These are phyloP conservation scores for Scheffersomyces ergatensis DNA, from an alignment of 805 yeast genomes.

Conservation along the genomic window DNA sequence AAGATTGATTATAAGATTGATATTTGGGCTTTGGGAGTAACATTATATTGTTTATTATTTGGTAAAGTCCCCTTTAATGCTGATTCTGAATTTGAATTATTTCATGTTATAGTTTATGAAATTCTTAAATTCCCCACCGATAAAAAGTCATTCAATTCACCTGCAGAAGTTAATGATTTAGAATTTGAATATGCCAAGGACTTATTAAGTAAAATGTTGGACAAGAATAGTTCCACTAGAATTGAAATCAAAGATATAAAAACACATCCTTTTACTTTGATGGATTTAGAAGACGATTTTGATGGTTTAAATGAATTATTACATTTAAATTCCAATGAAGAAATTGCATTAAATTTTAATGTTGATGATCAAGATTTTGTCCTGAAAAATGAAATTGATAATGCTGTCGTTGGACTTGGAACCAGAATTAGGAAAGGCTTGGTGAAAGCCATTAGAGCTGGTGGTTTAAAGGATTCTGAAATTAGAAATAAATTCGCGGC, in stretches of 20 bases:
- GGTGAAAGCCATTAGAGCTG: conserved; percentile 37
- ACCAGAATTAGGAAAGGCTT: conserved; percentile 55
- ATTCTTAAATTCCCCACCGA: conserved; percentile 55
- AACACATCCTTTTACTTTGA: conserved; percentile 62
- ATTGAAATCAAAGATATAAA: conserved; percentile 72
- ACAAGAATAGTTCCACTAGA: conserved; percentile 68
- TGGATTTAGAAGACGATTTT: conserved; percentile 38
- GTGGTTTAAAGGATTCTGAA: conserved; percentile 21
- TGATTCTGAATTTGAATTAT: conserved; percentile 79
- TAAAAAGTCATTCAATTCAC: conserved; percentile 33
- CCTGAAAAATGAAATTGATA: conserved; percentile 64
- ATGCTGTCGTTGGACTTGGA: conserved; percentile 83
- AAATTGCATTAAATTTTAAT: conserved; percentile 11
- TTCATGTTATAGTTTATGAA: conserved; percentile 72
- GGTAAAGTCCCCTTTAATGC: conserved; percentile 90
- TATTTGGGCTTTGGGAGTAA: conserved; percentile 97
- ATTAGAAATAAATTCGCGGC: conserved; percentile 16
- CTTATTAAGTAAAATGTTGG: conserved; percentile 57
- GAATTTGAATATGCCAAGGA: conserved; percentile 54
- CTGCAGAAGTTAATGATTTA: conserved; percentile 33
- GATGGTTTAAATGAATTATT: conserved; percentile 34
- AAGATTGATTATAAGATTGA: conserved; percentile 81
- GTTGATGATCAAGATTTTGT: conserved; percentile 47
- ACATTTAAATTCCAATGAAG: conserved; percentile 21
- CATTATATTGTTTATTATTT: conserved; percentile 81